A percentile compares a stretch with the other conserved stretches of the same genome.
Conservation (phyloP, 2,329 filamentous ascomycete genomes). For the Exophiala aquamarina region DNA sequence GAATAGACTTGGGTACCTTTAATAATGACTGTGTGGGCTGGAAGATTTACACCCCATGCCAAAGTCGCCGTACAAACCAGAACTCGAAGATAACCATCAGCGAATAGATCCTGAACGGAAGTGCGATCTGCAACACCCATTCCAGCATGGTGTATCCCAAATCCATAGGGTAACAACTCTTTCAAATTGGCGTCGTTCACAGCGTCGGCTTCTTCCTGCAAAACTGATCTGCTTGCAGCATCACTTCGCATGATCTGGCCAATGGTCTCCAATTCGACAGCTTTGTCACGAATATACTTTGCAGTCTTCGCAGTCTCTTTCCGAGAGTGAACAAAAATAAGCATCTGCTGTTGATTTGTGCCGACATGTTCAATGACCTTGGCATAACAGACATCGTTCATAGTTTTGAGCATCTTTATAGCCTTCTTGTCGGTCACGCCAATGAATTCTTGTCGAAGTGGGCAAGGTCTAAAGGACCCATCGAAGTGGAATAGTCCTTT, state of each 20-base stretch:
- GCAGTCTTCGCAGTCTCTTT: constrained; percentile 99
- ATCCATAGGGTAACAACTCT: constrained; percentile 91
- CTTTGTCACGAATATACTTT: constrained; percentile 93
- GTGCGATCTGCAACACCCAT: constrained; percentile 95
- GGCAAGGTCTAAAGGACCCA: constrained; percentile 88
- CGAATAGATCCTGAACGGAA: constrained; percentile 91
- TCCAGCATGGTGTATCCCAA: constrained; percentile 97
- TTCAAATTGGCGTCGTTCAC: constrained; percentile 87
- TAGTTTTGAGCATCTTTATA: constrained; percentile 97
- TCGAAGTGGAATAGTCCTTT: constrained; percentile 97
- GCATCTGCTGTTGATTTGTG: constrained; percentile 91
- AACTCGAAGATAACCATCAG: constrained; percentile 87
- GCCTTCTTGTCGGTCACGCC: constrained; percentile 97
- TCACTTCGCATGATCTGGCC: constrained; percentile 92
- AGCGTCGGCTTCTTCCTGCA: constrained; percentile 79
- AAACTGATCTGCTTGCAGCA: constrained; percentile 83
- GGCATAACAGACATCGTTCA: constrained; percentile 98
- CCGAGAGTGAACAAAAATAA: constrained; percentile 96
- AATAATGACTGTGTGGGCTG: constrained; percentile 97
- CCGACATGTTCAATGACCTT: constrained; percentile 97
- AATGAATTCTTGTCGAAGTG: constrained; percentile 93
- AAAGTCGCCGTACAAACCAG: constrained; percentile 97
- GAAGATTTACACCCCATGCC: constrained; percentile 97
- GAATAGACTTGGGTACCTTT: constrained; percentile 98
- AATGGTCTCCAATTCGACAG: constrained; percentile 94